These are phyloP conservation scores for Helotiales sp. DNA, from an alignment of 2,329 filamentous ascomycete species.

Conservation along the genomic window DNA sequence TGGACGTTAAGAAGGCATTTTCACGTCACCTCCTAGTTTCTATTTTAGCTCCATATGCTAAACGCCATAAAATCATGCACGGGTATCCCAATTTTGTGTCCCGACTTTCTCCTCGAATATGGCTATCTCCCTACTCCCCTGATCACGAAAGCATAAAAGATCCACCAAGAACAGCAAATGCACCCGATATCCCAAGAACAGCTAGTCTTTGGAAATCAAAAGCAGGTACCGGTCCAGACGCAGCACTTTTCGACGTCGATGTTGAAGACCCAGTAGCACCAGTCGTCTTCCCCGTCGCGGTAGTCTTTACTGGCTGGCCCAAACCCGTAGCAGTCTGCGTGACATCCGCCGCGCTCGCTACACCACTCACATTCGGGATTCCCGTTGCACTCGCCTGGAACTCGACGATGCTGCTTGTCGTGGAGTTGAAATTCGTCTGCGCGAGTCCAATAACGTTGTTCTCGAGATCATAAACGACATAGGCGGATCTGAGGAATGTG, in stretches of 20 bases:
- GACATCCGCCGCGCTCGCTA: conserved; percentile 7
- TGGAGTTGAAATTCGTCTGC: conserved; percentile 45
- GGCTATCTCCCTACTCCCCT: neutral
- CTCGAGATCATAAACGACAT: conserved; percentile 53
- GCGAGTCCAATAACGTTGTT: conserved; percentile 50
- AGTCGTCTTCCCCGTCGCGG: neutral
- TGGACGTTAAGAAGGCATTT: too few species aligned
- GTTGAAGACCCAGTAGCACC: neutral
- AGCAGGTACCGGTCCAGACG: neutral
- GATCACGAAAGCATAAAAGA: neutral
- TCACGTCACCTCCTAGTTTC: too few species aligned
- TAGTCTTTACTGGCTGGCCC: neutral
- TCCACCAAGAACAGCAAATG: conserved; percentile 11
- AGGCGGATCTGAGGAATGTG: conserved; percentile 53
- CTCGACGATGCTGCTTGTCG: conserved; percentile 22
- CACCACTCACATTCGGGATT: conserved; percentile 24
- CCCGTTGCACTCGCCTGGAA: conserved; percentile 19
- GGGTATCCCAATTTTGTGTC: neutral
- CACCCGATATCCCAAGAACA: conserved; percentile 5
- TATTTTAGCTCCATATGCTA: too few species aligned
- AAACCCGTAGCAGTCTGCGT: conserved; percentile 3
- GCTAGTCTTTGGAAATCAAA: conserved; percentile 7
- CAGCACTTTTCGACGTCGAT: conserved; percentile 5
- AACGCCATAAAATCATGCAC: neutral
- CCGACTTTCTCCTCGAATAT: neutral